These are phyloP conservation scores for Oidiodendron maius DNA, from an alignment of 495 filamentous ascomycete genomes.

Conservation along the genomic window DNA sequence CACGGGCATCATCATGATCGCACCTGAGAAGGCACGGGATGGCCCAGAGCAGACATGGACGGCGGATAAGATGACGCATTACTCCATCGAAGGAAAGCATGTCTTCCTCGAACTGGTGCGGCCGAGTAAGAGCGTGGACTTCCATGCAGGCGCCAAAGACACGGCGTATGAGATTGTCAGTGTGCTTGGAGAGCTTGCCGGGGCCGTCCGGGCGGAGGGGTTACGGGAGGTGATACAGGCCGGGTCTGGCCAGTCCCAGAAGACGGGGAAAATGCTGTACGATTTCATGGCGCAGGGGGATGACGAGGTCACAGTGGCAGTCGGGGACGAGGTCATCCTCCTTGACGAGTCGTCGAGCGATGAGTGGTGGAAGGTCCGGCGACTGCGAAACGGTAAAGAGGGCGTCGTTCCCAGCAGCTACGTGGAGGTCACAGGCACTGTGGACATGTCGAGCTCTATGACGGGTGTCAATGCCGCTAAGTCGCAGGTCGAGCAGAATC, in stretches of 20 bases:
- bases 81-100: constrained; percentile 96
- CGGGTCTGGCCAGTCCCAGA: constrained; percentile 54
- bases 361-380: constrained; percentile 96
- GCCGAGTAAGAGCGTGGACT: constrained; percentile 89
- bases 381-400: constrained; percentile 83
- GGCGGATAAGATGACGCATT: constrained; percentile 86
- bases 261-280: constrained; percentile 83
- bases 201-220: constrained; percentile 75
- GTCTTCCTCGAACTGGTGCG: constrained; percentile 90
- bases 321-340: constrained; percentile 86
- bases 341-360: constrained; percentile 87
- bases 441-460: constrained; percentile 38
- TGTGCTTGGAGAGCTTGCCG: constrained; percentile 83
- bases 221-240: constrained; percentile 83
- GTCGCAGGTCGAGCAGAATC: constrained; percentile 76
- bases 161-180: constrained; percentile 89
- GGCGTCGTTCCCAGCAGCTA: constrained; percentile 99
- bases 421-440: constrained; percentile 72
- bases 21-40: constrained; percentile 74
- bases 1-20: constrained; percentile 84
- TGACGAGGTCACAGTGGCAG: constrained; percentile 89
- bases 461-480: constrained; percentile 57
- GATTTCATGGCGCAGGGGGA: constrained; percentile 96
- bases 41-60: constrained; percentile 87
- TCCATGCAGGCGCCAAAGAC: constrained; percentile 96